Percentiles rank a stretch among this genome's conserved stretches.
Evolutionary conservation across 768 basidiomycete genomes (phyloP).

Genomic region (Lyophyllum shimeji): DNA sequence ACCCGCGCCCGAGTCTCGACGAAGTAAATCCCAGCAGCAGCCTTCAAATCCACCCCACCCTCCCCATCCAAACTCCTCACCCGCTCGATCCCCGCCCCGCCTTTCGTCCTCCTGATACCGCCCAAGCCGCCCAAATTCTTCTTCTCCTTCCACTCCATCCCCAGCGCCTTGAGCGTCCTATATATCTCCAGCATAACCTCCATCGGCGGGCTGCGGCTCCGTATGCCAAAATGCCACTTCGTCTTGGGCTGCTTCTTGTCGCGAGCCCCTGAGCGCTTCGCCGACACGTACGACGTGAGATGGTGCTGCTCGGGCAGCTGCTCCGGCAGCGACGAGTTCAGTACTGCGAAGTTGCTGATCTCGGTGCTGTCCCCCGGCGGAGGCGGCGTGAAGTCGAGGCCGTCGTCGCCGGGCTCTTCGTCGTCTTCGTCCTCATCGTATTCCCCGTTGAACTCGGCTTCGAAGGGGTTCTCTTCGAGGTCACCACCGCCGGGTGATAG

Average conservation of each 20-base stretch:
- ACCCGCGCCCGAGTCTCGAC: conserved; percentile 92
- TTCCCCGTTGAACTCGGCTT: conserved; percentile 66
- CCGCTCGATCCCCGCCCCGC: conserved; percentile 53
- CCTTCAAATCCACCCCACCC: conserved; percentile 62
- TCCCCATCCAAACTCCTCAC: conserved; percentile 60
- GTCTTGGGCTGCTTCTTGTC: conserved; percentile 78
- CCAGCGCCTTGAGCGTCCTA: conserved; percentile 81
- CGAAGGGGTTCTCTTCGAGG: conserved; percentile 77
- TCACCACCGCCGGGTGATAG: conserved; percentile 63
- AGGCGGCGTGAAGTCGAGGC: conserved; percentile 30
- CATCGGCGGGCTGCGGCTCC: conserved; percentile 93
- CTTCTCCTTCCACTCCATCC: conserved; percentile 99
- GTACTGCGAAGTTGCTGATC: conserved; percentile 76
- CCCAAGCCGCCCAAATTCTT: conserved; percentile 73
- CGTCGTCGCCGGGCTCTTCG: conserved; percentile 35
- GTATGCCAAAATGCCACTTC: conserved; percentile 98
- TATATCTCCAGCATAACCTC: conserved; percentile 99
- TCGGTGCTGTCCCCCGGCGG: conserved; percentile 33
- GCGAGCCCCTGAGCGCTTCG: conserved; percentile 42
- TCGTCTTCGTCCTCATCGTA: conserved; percentile 55
- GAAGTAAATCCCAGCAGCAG: conserved; percentile 81
- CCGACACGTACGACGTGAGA: conserved; percentile 65
- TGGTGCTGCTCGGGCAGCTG: conserved; percentile 64
- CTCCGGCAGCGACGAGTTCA: conserved; percentile 81
- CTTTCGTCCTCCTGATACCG: conserved; percentile 38